Conservation (phyloP, 1,284 basidiomycete genomes). For the Retiboletus flavoniger region DNA sequence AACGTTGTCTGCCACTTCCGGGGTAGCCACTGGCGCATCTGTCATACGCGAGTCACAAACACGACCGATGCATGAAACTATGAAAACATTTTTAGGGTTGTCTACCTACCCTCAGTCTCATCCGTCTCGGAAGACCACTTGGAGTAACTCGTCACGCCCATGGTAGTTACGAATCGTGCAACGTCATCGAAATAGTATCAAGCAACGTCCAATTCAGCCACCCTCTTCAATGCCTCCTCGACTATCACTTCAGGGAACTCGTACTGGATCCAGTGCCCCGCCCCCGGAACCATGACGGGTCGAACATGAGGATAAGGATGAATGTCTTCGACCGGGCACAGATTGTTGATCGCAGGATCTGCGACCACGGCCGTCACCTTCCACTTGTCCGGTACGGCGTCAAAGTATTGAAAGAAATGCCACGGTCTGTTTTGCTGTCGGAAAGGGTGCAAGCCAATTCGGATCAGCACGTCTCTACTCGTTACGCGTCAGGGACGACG, state of each 20-base stretch:
- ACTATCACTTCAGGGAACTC: constrained; percentile 26
- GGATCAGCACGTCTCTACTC: neutral
- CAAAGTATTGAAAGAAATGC: constrained; percentile 15
- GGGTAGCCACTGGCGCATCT: too few relatives aligned
- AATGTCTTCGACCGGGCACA: constrained; percentile 12
- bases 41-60: too few relatives aligned
- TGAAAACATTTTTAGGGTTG: neutral
- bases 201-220: constrained; percentile 12
- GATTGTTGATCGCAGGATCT: constrained; percentile 15
- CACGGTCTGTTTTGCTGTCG: constrained; percentile 24
- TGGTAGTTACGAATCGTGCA: neutral
- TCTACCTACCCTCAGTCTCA: too few relatives aligned
- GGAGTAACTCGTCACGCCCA: too few relatives aligned
- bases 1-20: too few relatives aligned
- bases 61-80: neutral
- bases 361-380: constrained; percentile 22
- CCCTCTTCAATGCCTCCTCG: constrained; percentile 23
- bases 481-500: too few relatives aligned
- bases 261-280: constrained; percentile 26
- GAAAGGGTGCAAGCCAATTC: neutral
- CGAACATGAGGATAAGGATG: constrained; percentile 17
- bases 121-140: too few relatives aligned
- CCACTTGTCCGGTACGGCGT: constrained; percentile 9
- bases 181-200: neutral
- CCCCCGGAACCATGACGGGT: constrained; percentile 15